Base-by-base conservation (phyloP, 345 rosid species). In the Lumnitzera racemosa region DNA sequence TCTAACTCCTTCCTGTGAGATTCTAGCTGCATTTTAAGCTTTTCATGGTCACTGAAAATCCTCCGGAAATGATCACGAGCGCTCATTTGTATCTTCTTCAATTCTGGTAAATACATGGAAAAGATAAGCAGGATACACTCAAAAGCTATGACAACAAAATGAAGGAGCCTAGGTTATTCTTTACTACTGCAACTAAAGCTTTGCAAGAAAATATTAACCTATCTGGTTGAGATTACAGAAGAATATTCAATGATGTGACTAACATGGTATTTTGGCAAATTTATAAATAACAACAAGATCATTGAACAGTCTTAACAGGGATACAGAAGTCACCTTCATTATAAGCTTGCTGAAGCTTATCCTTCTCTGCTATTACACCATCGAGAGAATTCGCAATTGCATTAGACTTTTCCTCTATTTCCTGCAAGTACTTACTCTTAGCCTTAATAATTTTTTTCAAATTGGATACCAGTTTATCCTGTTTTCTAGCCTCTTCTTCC, bases 401-500 rank as follows among this genome's bases (percentile, higher is more conserved):
- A 36, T 70, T 70, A 54, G 73, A 94, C 69, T 63, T 88, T 57
- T 67, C 63, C 66, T 80, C 67, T 12, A 63, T 81, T 70, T 83
- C 89, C 65, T 76, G 66, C 74, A 86, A 51, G 67, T 75, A 78
- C 61, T 61, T 70, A 47, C 74, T 78, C 67, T 81, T 88, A 49
- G 58, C 78, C 80, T 88, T 85, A 56, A 77, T 78, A 14, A 69
- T 67, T 67, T 70, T 51, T 2, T 65, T 84, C 52, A 94, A 77
- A 72, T 83, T 84, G 55, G 74, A 78, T 57, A 83, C 66, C 46
- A 94, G 95, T 61, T 65, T 81, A 48, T 79, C 70, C 65, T 88
- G 95, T 74, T 94, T 94, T 70, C 87, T 74, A 29, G 84, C 80
- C 79, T 94, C 99, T 83, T 94, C 96, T 68, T 86, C 89, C 75